phyloP scores from a whole-genome alignment of 306 rosid species.

The Glycyrrhiza uralensis region DNA sequence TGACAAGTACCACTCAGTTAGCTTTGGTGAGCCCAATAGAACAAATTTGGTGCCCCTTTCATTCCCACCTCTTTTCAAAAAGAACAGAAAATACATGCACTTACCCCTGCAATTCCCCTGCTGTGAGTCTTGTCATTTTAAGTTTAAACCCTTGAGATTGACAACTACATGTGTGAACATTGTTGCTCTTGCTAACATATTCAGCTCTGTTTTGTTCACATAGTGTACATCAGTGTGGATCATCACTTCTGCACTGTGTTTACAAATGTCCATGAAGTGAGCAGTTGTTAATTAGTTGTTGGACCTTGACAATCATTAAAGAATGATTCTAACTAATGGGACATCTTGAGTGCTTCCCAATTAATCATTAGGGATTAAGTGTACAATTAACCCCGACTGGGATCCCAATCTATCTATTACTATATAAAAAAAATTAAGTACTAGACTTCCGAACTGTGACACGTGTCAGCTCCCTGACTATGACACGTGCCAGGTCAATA shows the following conservation, averaged over 20 bases:
- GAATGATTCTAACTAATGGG: background rate
- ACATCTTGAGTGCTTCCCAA: no score
- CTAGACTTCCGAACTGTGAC: no score
- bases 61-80: background rate
- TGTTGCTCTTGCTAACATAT: background rate
- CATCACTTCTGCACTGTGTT: background rate
- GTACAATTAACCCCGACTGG: no score
- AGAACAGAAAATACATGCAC: background rate
- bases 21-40: slow-evolving; percentile 20
- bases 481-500: no score
- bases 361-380: no score
- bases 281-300: background rate
- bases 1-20: slow-evolving; percentile 44
- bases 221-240: background rate
- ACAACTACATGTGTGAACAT: slow-evolving; percentile 3
- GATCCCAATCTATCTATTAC: no score
- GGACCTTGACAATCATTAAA: background rate
- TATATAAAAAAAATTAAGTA: no score
- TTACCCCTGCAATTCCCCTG: background rate
- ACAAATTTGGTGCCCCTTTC: background rate
- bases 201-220: background rate
- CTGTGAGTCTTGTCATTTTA: slow-evolving; percentile 7
- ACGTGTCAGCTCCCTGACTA: no score
- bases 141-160: slow-evolving; percentile 13
- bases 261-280: background rate